Evolutionary conservation across 2,329 filamentous ascomycete species (phyloP).

Genomic region (Aspergillus sp.): DNA sequence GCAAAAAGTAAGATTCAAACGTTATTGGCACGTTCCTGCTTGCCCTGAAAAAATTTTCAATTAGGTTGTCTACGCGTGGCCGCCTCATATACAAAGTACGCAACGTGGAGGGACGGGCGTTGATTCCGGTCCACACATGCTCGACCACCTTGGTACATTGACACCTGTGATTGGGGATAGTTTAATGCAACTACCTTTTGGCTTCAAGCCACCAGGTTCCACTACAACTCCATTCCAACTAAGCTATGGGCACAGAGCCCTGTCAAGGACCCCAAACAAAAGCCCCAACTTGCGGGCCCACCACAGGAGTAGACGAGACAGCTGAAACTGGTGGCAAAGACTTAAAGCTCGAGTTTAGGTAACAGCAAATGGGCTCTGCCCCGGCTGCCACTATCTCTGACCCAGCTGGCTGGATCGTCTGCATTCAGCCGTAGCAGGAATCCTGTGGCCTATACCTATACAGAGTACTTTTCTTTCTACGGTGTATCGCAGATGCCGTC

Average conservation of each 20-base stretch:
- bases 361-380: not conserved
- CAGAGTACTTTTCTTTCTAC: not conserved
- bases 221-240: not conserved
- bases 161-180: not conserved
- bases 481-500: not conserved
- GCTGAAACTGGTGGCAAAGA: slow-evolving; percentile 25
- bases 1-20: not conserved
- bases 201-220: not conserved
- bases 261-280: not conserved
- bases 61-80: not conserved
- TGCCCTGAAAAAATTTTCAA: not conserved
- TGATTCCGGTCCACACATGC: not conserved
- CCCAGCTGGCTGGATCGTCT: not conserved
- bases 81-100: not conserved
- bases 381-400: not conserved
- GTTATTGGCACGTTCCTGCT: not conserved
- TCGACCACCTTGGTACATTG: not conserved
- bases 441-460: not conserved
- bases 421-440: not conserved
- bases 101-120: not conserved
- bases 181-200: slow-evolving; percentile 1
- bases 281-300: slow-evolving; percentile 10
- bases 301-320: slow-evolving; percentile 13
- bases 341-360: not conserved
- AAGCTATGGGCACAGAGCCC: not conserved